Percentiles rank a stretch among this genome's conserved stretches.
Evolutionary conservation across 2,329 filamentous ascomycete species (phyloP).

Genomic region (Epichloe elymi): DNA sequence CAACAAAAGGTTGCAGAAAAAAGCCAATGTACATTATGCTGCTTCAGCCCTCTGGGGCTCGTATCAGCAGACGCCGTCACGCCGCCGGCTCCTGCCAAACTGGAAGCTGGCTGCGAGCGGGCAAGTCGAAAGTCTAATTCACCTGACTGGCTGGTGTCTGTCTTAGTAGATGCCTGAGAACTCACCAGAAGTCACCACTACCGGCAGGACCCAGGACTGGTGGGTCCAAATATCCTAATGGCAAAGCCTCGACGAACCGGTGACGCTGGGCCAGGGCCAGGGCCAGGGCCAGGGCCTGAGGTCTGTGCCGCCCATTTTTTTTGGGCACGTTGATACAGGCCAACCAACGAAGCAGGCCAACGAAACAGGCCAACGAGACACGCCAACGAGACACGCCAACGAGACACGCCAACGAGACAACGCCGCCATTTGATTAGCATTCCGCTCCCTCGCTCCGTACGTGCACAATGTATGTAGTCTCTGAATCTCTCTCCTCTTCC

Average conservation of each 20-base stretch:
- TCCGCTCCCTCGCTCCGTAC: conserved; percentile 5
- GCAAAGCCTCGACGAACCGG: neutral
- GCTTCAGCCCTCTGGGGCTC: too few species aligned
- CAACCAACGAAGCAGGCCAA: conserved; percentile 1
- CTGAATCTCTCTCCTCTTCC: neutral
- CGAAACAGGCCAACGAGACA: conserved; percentile 2
- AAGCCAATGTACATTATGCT: neutral
- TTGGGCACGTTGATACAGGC: too few species aligned
- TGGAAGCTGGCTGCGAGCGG: too few species aligned
- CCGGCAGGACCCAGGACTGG: neutral
- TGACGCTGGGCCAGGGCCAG: neutral
- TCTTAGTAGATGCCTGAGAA: too few species aligned
- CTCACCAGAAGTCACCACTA: neutral
- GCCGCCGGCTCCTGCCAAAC: too few species aligned
- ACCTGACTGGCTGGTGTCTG: too few species aligned
- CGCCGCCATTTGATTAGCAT: conserved; percentile 9
- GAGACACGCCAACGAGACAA: neutral
- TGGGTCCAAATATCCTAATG: neutral
- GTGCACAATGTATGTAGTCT: too few species aligned
- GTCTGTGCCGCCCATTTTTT: too few species aligned
- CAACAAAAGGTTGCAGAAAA: neutral
- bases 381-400: conserved; percentile 1
- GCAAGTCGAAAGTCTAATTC: too few species aligned
- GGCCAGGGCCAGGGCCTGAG: too few species aligned
- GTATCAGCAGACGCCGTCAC: too few species aligned